Conservation (phyloP, 2,329 filamentous ascomycete genomes). For the Biscogniauxia mediterranea region DNA sequence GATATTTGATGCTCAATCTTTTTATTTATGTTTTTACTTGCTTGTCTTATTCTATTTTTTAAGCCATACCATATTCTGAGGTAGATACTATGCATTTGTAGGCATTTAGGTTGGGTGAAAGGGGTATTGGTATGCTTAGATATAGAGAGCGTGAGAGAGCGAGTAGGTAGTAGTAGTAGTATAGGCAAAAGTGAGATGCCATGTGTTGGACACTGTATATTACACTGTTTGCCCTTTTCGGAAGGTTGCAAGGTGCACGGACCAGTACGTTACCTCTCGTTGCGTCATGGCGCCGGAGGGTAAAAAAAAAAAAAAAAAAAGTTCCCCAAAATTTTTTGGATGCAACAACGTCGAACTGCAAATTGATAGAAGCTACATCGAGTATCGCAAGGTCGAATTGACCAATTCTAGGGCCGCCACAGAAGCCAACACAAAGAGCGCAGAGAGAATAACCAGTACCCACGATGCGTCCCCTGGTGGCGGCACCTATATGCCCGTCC, state of each 20-base stretch:
- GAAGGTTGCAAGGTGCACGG: neutral
- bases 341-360: neutral
- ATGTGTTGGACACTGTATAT: neutral
- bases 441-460: too few relatives aligned
- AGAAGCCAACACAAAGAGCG: neutral
- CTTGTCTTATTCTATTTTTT: too few relatives aligned
- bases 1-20: too few relatives aligned
- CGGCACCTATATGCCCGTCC: constrained; percentile 30
- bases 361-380: neutral
- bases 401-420: neutral
- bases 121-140: too few relatives aligned
- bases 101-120: too few relatives aligned
- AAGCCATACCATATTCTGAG: too few relatives aligned
- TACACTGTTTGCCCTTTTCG: neutral
- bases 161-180: too few relatives aligned
- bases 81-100: too few relatives aligned
- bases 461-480: constrained; percentile 23
- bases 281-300: neutral
- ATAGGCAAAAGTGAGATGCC: neutral
- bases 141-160: too few relatives aligned
- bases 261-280: neutral
- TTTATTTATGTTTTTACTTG: neutral
- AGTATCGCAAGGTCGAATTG: neutral
- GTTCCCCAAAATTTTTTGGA: neutral
- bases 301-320: neutral